Evolutionary conservation across 768 basidiomycete species (phyloP), one percentile per base, ranked within the genome.

Genomic region (Pulveroboletus sp.): DNA sequence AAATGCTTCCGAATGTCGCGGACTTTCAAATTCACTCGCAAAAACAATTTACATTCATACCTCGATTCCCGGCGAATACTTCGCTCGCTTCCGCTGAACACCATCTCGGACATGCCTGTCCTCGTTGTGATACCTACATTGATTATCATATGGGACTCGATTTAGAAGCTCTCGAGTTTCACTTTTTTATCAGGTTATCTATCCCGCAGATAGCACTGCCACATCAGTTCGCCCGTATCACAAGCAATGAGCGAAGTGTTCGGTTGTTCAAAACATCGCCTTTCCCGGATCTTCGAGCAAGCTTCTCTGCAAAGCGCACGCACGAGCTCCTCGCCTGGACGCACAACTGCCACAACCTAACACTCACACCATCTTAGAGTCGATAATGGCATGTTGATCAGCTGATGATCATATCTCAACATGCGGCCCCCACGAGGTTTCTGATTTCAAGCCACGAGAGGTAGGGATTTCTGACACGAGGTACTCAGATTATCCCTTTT

Each of bases 1-100:
- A 43, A 63, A 53, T 65, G 13, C 61, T 43, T 57, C 63, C 64
- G 63, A 47, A 45, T 19, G 9, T 63, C 64, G 62, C 63, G 62
- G 63, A 49, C 59, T 54, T 56, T 50, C n/a, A 27, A 66, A 66
- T 43, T 34, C 19, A 12, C 20, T 26, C n/a, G 12, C 6, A 34
- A 31, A 20, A 31, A 32, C 22, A 23, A 37, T 23, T 31, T 31
- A 31, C 13, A 19, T 9, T 5, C 24, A 24, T 8, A 9, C 22
- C 36, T 19, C n/a, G 17, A 36, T 13, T 23, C 17, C 11, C 22
- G 24, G 12, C 22, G 32, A 20, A 27, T 23, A 34, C 31, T 29
- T 17, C 41, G 23, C 32, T 40, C 35, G 19, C 17, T 22, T 37
- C 37, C 30, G 14, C 29, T 39, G 23, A 23, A 36, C 30, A n/a